Evolutionary conservation across 2,329 filamentous ascomycete genomes (phyloP).

Genomic region (Rhinocladiella mackenziei): DNA sequence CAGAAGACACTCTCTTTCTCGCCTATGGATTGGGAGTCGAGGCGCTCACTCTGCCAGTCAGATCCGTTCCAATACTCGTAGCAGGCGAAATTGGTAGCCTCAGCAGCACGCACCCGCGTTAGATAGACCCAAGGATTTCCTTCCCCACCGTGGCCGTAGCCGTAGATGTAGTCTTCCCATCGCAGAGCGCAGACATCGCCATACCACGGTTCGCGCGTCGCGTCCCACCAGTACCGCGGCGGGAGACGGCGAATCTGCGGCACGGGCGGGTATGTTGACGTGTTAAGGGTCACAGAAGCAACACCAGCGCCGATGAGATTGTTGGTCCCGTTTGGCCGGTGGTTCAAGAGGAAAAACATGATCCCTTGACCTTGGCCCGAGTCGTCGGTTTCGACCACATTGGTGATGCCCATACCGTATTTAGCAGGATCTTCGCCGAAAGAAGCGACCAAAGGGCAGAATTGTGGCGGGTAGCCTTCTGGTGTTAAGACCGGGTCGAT

Average conservation of each 20-base stretch:
- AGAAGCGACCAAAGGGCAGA: conserved; percentile 22
- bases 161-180: conserved; percentile 26
- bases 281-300: conserved; percentile 24
- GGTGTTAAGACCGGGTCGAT: conserved; percentile 24
- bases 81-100: conserved; percentile 22
- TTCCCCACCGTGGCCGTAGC: conserved; percentile 30
- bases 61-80: conserved; percentile 32
- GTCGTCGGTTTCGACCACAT: conserved; percentile 27
- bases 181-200: conserved; percentile 28
- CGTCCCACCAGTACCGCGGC: conserved; percentile 29
- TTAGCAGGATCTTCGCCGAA: conserved; percentile 24
- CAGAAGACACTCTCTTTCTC: conserved; percentile 30
- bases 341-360: conserved; percentile 30
- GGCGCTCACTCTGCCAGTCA: conserved; percentile 22
- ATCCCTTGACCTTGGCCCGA: conserved; percentile 23
- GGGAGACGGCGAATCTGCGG: conserved; percentile 21
- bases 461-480: conserved; percentile 27
- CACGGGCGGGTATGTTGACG: conserved; percentile 17
- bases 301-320: conserved; percentile 30
- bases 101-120: conserved; percentile 17
- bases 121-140: conserved; percentile 28
- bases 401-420: conserved; percentile 29
- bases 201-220: conserved; percentile 29
- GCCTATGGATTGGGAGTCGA: conserved; percentile 16
- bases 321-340: conserved; percentile 28